Percentiles rank a stretch among this genome's conserved stretches.
phyloP scores from a whole-genome alignment of 176 grass and related monocot genomes.

The Zizania latifolia region DNA sequence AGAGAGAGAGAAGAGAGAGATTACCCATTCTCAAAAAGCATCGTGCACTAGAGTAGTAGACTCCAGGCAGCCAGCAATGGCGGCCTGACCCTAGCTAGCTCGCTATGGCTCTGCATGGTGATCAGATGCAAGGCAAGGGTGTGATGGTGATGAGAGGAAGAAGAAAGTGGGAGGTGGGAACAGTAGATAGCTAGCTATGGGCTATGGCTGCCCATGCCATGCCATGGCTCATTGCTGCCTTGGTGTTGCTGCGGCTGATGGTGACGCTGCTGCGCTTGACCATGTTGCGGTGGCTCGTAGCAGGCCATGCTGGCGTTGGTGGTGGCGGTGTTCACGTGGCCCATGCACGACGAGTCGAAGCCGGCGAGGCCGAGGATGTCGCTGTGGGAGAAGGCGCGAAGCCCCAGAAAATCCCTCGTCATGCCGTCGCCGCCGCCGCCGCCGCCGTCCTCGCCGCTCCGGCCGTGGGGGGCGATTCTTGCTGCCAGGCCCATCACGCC shows the following conservation, averaged over 20 bases:
- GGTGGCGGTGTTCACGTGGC: constrained; percentile 6
- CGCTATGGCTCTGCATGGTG: neutral
- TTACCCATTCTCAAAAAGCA: constrained; percentile 32
- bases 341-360: constrained; percentile 63
- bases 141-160: constrained; percentile 2
- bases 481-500: constrained; percentile 11
- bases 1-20: neutral
- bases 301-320: constrained; percentile 19
- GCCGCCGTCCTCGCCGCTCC: constrained; percentile 23
- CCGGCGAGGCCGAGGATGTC: constrained; percentile 74
- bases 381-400: constrained; percentile 69
- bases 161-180: neutral
- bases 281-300: constrained; percentile 32
- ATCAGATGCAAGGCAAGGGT: neutral
- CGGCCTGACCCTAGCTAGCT: constrained; percentile 25
- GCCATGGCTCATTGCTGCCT: constrained; percentile 40
- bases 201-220: constrained; percentile 38
- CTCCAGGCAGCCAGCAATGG: neutral
- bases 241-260: constrained; percentile 32
- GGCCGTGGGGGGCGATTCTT: constrained; percentile 24
- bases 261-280: neutral
- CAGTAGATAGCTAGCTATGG: constrained; percentile 7
- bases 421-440: constrained; percentile 38
- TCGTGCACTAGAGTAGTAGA: neutral
- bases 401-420: constrained; percentile 88